These are phyloP conservation scores for Diddensiella transvaalensis DNA, from an alignment of 805 yeast genomes.

Conservation along the genomic window DNA sequence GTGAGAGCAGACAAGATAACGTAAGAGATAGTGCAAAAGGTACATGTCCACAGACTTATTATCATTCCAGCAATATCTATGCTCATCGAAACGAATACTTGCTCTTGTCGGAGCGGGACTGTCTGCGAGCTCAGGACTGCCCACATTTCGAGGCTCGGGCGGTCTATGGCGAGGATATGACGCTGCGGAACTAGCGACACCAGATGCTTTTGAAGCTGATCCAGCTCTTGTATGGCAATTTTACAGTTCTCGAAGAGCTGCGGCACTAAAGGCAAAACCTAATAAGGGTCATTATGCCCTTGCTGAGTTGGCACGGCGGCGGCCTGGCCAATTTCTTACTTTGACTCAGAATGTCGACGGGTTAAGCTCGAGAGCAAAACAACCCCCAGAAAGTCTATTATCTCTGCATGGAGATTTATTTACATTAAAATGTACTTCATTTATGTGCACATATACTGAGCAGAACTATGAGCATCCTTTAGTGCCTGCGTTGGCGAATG, in stretches of 20 bases:
- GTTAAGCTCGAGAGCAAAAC: constrained; percentile 62
- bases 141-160: constrained; percentile 67
- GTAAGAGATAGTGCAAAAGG: too few relatives aligned
- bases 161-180: constrained; percentile 77
- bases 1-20: too few relatives aligned
- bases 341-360: constrained; percentile 87
- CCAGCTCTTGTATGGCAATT: constrained; percentile 92
- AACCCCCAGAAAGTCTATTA: constrained; percentile 47
- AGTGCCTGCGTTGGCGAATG: constrained; percentile 44
- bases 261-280: constrained; percentile 65
- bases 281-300: constrained; percentile 71
- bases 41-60: constrained; percentile 26
- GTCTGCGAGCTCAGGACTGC: constrained; percentile 71
- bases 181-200: constrained; percentile 83
- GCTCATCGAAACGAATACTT: constrained; percentile 32
- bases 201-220: constrained; percentile 79
- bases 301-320: constrained; percentile 52
- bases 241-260: constrained; percentile 63
- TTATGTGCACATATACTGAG: constrained; percentile 56
- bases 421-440: constrained; percentile 68
- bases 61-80: constrained; percentile 35
- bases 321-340: constrained; percentile 49
- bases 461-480: constrained; percentile 57
- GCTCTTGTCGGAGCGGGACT: constrained; percentile 75
- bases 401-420: constrained; percentile 82